phyloP scores from a whole-genome alignment of 306 rosid species.

The Casuarina cunninghamiana region DNA sequence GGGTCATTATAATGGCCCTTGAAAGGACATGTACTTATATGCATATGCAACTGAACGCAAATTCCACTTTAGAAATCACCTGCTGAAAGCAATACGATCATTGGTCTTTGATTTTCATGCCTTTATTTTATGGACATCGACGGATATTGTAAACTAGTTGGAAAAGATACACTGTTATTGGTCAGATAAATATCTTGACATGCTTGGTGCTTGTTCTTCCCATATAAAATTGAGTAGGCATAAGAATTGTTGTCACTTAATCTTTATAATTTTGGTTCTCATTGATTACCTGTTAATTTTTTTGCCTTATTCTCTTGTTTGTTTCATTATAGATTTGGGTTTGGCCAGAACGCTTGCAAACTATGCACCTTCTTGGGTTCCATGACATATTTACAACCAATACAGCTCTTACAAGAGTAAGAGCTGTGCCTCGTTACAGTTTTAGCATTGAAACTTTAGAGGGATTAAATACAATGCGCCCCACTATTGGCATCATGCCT shows the following conservation, averaged over 20 bases:
- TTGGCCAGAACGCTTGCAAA: constrained; percentile 80
- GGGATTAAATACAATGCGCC: constrained; percentile 47
- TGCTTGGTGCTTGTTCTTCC: not conserved
- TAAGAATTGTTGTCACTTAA: not conserved
- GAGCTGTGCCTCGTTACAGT: constrained; percentile 84
- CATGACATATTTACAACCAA: constrained; percentile 57
- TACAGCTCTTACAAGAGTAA: constrained; percentile 65
- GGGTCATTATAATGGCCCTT: constrained; percentile 4
- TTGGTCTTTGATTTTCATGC: not conserved
- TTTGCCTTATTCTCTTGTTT: constrained; percentile 21
- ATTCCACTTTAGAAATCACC: not conserved
- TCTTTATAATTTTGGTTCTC: not conserved
- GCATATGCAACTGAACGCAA: not conserved
- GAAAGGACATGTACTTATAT: not conserved
- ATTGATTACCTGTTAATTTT: constrained; percentile 4
- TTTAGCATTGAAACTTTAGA: constrained; percentile 63
- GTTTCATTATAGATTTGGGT: constrained; percentile 63
- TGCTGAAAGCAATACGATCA: not conserved
- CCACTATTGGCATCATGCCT: constrained; percentile 76
- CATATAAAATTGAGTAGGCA: not conserved
- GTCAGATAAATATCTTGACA: not conserved
- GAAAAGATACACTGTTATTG: not conserved
- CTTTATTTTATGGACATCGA: not conserved
- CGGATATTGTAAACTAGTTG: not conserved
- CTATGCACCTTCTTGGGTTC: constrained; percentile 76